phyloP scores from a whole-genome alignment of 2,329 filamentous ascomycete genomes.

The Stenocarpella maydis region DNA sequence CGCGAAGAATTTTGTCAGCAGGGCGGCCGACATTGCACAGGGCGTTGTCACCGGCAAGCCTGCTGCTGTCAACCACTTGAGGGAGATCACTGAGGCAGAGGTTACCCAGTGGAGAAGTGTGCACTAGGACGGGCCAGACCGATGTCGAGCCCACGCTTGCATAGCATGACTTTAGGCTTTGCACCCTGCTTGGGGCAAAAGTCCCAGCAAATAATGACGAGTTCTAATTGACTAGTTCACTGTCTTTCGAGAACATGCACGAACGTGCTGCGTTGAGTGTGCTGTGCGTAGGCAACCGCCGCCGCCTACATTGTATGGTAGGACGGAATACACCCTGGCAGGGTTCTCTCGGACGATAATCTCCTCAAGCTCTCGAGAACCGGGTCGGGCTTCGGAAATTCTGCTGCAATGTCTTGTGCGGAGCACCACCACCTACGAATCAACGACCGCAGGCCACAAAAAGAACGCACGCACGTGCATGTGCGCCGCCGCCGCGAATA shows the following conservation, averaged over 20 bases:
- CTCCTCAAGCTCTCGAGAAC: not conserved
- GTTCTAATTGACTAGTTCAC: not conserved
- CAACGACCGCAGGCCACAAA: not conserved
- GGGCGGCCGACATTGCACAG: conserved; percentile 76
- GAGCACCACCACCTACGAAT: not conserved
- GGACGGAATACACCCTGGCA: too few relatives aligned
- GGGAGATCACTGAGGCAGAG: conserved; percentile 75
- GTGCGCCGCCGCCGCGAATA: conserved; percentile 10
- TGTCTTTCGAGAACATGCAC: not conserved
- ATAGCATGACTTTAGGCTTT: not conserved
- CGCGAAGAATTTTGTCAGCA: conserved; percentile 68
- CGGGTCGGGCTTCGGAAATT: not conserved
- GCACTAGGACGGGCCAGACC: conserved; percentile 38
- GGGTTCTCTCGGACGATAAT: not conserved
- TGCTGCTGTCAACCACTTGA: conserved; percentile 77
- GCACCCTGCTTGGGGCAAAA: not conserved
- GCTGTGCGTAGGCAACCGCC: not conserved
- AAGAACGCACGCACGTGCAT: not conserved
- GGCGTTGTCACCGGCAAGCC: conserved; percentile 76
- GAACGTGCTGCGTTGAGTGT: not conserved
- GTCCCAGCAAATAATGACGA: not conserved
- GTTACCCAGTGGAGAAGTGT: conserved; percentile 65
- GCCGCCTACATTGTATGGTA: too few relatives aligned
- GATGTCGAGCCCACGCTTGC: not conserved
- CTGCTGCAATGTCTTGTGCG: too few relatives aligned